phyloP scores from a whole-genome alignment of 2,329 filamentous ascomycete species.

The Talaromyces sp. region DNA sequence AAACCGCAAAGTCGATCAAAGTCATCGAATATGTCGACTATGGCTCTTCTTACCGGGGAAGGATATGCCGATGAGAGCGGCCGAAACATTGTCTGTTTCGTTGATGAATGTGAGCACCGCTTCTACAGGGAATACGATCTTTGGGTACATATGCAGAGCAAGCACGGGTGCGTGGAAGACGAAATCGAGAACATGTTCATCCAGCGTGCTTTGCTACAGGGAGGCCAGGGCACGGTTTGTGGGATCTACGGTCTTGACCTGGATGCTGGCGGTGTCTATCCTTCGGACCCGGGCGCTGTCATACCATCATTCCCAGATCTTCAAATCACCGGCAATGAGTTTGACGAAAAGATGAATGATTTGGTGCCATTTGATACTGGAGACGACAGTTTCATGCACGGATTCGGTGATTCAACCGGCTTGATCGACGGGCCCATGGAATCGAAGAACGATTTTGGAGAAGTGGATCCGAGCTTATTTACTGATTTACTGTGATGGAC shows the following conservation, averaged over 20 bases:
- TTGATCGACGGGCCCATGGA: conserved; percentile 19
- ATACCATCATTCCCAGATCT: not conserved
- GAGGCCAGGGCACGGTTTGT: conserved; percentile 18
- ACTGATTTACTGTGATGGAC: not conserved
- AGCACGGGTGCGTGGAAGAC: conserved; percentile 35
- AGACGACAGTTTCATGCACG: conserved; percentile 1
- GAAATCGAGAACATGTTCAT: conserved; percentile 37
- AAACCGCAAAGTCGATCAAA: conserved; percentile 19
- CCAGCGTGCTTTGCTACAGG: conserved; percentile 31
- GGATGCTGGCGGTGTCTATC: not conserved
- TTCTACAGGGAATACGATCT: conserved; percentile 57
- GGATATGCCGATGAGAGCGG: conserved; percentile 49
- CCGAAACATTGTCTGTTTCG: conserved; percentile 48
- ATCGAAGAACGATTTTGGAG: conserved; percentile 26
- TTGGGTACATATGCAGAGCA: conserved; percentile 49
- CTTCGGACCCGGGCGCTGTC: not conserved
- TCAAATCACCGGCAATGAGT: conserved; percentile 8
- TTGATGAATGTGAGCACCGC: conserved; percentile 46
- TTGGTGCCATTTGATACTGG: conserved; percentile 4
- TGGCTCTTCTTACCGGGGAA: conserved; percentile 51
- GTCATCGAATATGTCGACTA: conserved; percentile 23
- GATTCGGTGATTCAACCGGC: not conserved
- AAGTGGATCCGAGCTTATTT: conserved; percentile 28
- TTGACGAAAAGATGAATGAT: conserved; percentile 13
- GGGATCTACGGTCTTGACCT: conserved; percentile 35